phyloP scores from a whole-genome alignment of 2,329 filamentous ascomycete genomes.

The Dactylonectria estremocensis region DNA sequence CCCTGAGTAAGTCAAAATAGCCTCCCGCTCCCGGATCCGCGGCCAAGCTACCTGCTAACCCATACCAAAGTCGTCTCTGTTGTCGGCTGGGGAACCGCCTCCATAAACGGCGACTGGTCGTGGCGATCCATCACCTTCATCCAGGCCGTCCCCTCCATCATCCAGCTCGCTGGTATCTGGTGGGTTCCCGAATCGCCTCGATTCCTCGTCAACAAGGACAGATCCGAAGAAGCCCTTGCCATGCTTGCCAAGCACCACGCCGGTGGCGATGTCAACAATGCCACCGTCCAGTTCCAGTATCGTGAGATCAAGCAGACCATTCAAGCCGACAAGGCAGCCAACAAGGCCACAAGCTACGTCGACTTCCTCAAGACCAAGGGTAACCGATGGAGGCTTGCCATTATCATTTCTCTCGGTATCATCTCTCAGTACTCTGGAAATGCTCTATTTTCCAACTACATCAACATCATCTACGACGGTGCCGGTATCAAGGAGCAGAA shows the following conservation, averaged over 20 bases:
- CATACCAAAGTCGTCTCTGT: slow-evolving; percentile 65
- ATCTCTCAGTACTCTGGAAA: slow-evolving; percentile 80
- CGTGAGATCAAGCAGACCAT: slow-evolving; percentile 78
- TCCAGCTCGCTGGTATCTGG: slow-evolving; percentile 77
- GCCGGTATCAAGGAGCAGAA: slow-evolving; percentile 72
- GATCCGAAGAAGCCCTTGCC: slow-evolving; percentile 72
- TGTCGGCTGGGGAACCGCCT: slow-evolving; percentile 74
- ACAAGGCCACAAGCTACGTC: slow-evolving; percentile 66
- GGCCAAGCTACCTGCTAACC: not conserved
- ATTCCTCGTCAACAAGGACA: slow-evolving; percentile 76
- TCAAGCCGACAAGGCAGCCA: slow-evolving; percentile 67
- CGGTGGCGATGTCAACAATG: slow-evolving; percentile 70
- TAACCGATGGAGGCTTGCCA: slow-evolving; percentile 75
- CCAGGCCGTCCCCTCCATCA: slow-evolving; percentile 72
- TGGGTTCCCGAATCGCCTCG: slow-evolving; percentile 78
- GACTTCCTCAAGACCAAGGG: slow-evolving; percentile 75
- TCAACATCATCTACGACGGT: slow-evolving; percentile 72
- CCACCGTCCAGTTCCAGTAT: slow-evolving; percentile 76
- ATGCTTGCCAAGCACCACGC: slow-evolving; percentile 76
- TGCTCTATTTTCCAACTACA: slow-evolving; percentile 77
- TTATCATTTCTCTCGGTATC: slow-evolving; percentile 74
- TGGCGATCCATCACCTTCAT: slow-evolving; percentile 78
- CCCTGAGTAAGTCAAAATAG: slow-evolving; percentile 51
- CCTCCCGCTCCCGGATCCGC: not conserved
- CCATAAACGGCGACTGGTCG: slow-evolving; percentile 73